These are phyloP conservation scores for Talaromyces marneffei DNA, from an alignment of 2,329 filamentous ascomycete genomes.

Conservation along the genomic window DNA sequence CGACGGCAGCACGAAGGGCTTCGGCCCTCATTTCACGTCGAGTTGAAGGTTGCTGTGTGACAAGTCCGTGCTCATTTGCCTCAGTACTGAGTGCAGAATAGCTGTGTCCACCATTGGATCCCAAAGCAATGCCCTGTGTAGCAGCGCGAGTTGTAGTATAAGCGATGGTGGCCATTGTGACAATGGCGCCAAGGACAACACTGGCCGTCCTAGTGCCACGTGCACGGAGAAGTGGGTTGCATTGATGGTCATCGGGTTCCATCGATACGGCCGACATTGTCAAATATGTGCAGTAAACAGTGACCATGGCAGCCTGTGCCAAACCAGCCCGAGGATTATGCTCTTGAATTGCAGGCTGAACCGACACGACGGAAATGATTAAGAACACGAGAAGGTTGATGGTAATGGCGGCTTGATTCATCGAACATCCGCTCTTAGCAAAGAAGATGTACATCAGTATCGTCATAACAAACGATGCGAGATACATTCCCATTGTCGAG, in stretches of 20 bases:
- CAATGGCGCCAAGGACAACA: conserved; percentile 84
- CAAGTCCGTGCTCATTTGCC: conserved; percentile 72
- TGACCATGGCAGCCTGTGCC: conserved; percentile 96
- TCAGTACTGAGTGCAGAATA: conserved; percentile 62
- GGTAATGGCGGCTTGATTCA: conserved; percentile 96
- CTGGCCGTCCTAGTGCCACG: conserved; percentile 85
- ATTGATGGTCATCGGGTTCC: conserved; percentile 91
- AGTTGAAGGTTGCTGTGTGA: conserved; percentile 73
- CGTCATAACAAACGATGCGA: conserved; percentile 86
- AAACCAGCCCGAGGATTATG: conserved; percentile 89
- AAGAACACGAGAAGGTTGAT: conserved; percentile 84
- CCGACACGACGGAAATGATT: conserved; percentile 72
- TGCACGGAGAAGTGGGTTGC: conserved; percentile 83
- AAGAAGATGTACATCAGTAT: conserved; percentile 98
- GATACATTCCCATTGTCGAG: conserved; percentile 89
- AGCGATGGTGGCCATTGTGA: conserved; percentile 93
- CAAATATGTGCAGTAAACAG: conserved; percentile 95
- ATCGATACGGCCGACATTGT: conserved; percentile 98
- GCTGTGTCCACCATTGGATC: conserved; percentile 46
- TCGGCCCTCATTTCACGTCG: conserved; percentile 90
- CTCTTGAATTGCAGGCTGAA: conserved; percentile 85
- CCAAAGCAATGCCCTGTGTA: conserved; percentile 66
- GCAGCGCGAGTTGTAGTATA: conserved; percentile 96
- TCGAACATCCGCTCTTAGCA: conserved; percentile 69
- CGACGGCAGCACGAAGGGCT: conserved; percentile 83